Base-by-base conservation (phyloP, 306 rosid genomes). In the Senna siamea region DNA sequence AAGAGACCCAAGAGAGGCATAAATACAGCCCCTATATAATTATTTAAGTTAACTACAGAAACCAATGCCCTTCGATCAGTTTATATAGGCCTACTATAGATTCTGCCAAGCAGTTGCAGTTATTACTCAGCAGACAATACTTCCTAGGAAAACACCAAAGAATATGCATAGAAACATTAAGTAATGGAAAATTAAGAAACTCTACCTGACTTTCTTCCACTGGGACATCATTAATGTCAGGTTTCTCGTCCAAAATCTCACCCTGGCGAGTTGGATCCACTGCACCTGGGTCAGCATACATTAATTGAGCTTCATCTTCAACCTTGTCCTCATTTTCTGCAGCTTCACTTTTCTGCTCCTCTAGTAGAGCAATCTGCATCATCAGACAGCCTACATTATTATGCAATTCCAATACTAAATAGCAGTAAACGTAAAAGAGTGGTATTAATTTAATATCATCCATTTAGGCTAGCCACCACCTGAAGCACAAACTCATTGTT, bases 201-300 rank as follows among this genome's bases (percentile, higher is more conserved):
- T 54, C 75, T 66, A 93, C 98, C 96, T 90, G 84, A 83, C 76
- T 90, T 78, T 93, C 98, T 66, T 93, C 97, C 90, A 85, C 83
- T 4, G 97, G 97, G 32, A 89, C 77, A 51, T 93, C 98, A 71
- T 93, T 93, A 64, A 89, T 93, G 82, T 90, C 96, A 58, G 97
- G 98, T 72, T 93, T 93, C 78, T 85, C 92, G 22, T 87, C 96
- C 80, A 85, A 76, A 78, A 44, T 68, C 62, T 78, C 87, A 23
- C 59, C 84, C 83, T 84, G 85, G 58, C 55, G 40, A 63, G 74
- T 77, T 70, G 69, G 80, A 62, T 80, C 84, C 38, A 80, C 72
- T 74, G 79, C 83, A 62, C 34, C 52, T 10, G 85, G 58, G 47
- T 87, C 95, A 48, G 73, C 20, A 68, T 85, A 89, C 11, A 62